A percentile compares a stretch with the other conserved stretches of the same genome.
phyloP scores from a whole-genome alignment of 192 early-diverging fungal species.

The Phlyctochytrium arcticum region DNA sequence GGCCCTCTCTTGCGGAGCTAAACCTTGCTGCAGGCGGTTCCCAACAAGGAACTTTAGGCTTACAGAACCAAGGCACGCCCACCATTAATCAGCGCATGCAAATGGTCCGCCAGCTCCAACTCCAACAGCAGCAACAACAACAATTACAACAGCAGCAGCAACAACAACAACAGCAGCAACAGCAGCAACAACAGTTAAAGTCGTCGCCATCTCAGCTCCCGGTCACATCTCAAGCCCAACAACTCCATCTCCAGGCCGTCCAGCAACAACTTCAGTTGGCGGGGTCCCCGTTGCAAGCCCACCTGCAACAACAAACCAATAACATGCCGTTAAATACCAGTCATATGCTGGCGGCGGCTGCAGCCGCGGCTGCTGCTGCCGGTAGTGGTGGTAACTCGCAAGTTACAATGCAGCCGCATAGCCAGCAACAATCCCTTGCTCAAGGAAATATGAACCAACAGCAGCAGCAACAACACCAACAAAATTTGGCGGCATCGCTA shows the following conservation, averaged over 20 bases:
- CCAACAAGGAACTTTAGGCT: neutral
- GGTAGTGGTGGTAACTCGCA: no score
- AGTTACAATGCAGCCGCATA: no score
- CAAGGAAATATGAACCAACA: no score
- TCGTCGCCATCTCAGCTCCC: neutral
- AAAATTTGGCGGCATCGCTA: no score
- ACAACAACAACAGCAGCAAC: neutral
- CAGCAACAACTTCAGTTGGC: conserved; percentile 2
- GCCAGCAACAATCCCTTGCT: no score
- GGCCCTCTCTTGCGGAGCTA: no score
- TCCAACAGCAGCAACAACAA: conserved; percentile 1
- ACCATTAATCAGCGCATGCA: conserved; percentile 18
- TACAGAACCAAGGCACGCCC: neutral
- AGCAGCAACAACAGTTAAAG: neutral
- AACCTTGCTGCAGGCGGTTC: no score
- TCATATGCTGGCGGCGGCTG: no score
- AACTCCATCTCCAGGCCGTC: conserved; percentile 7
- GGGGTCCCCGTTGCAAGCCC: conserved; percentile 5
- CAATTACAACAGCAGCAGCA: neutral
- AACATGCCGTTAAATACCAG: no score
- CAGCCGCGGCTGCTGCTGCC: no score
- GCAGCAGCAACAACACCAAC: neutral
- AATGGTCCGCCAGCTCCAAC: conserved; percentile 6
- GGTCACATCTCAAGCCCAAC: neutral
- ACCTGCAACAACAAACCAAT: conserved; percentile 15